phyloP scores from a whole-genome alignment of 2,329 filamentous ascomycete species.

The Amphichorda felina region DNA sequence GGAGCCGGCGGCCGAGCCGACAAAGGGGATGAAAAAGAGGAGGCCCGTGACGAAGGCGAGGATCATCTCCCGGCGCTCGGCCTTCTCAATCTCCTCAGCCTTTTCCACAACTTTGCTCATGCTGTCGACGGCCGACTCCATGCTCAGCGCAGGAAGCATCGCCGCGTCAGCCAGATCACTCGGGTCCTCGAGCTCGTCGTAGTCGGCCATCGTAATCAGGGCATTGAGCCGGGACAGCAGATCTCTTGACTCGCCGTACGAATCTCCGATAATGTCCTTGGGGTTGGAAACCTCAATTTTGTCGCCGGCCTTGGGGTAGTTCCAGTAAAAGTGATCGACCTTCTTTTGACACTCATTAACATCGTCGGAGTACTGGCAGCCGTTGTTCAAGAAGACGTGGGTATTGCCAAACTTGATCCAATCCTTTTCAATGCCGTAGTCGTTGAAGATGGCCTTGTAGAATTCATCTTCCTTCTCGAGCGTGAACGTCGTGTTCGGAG shows the following conservation, averaged over 20 bases:
- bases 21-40: slow-evolving; percentile 36
- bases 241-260: slow-evolving; percentile 5
- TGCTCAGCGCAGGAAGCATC: slow-evolving; percentile 5
- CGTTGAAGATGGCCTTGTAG: slow-evolving; percentile 7
- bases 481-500: neutral
- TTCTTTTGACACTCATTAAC: slow-evolving; percentile 5
- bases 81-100: slow-evolving; percentile 10
- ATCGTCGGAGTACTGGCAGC: slow-evolving; percentile 6
- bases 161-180: slow-evolving; percentile 3
- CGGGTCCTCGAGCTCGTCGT: neutral
- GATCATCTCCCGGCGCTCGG: slow-evolving; percentile 11
- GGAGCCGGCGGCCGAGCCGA: slow-evolving; percentile 27
- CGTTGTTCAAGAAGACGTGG: slow-evolving; percentile 3
- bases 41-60: slow-evolving; percentile 25
- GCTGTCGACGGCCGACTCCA: slow-evolving; percentile 10
- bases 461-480: slow-evolving; percentile 9
- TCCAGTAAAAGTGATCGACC: slow-evolving; percentile 5
- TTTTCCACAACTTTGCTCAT: slow-evolving; percentile 14
- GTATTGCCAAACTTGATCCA: slow-evolving; percentile 7
- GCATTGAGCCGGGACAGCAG: slow-evolving; percentile 1
- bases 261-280: slow-evolving; percentile 9
- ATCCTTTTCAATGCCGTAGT: slow-evolving; percentile 6
- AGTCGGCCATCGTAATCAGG: too few species aligned
- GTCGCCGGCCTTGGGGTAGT: slow-evolving; percentile 6
- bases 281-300: slow-evolving; percentile 8